These are phyloP conservation scores for Kazachstania sp. DNA, from an alignment of 1,139 yeast species.

Conservation along the genomic window DNA sequence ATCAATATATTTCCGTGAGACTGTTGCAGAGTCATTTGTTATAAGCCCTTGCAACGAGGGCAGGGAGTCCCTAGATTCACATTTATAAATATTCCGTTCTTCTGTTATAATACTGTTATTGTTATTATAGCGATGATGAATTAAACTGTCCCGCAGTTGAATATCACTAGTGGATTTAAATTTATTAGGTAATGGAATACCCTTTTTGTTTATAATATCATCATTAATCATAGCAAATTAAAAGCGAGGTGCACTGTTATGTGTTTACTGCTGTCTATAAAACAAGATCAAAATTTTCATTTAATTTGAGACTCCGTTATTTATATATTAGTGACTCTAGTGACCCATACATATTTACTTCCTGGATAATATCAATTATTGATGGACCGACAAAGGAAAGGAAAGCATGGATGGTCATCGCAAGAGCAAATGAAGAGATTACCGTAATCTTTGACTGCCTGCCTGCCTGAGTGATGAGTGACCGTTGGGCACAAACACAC, in stretches of 20 bases:
- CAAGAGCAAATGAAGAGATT: too few relatives aligned
- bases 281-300: too few relatives aligned
- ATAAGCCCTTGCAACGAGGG: conserved; percentile 14
- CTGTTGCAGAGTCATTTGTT: conserved; percentile 1
- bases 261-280: too few relatives aligned
- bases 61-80: conserved; percentile 19
- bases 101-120: background rate
- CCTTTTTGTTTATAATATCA: background rate
- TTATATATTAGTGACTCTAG: too few relatives aligned
- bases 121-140: background rate
- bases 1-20: conserved; percentile 2
- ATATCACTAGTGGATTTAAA: background rate
- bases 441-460: background rate
- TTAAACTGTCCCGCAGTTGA: background rate
- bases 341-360: too few relatives aligned
- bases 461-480: background rate
- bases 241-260: too few relatives aligned
- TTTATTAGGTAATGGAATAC: background rate
- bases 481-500: too few relatives aligned
- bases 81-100: conserved; percentile 9
- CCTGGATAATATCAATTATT: too few relatives aligned
- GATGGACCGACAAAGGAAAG: too few relatives aligned
- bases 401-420: too few relatives aligned
- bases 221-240: background rate
- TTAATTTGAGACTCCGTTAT: too few relatives aligned